Evolutionary conservation across 371 early-diverging fungal species (phyloP).

Genomic region (Mucor ambiguus): DNA sequence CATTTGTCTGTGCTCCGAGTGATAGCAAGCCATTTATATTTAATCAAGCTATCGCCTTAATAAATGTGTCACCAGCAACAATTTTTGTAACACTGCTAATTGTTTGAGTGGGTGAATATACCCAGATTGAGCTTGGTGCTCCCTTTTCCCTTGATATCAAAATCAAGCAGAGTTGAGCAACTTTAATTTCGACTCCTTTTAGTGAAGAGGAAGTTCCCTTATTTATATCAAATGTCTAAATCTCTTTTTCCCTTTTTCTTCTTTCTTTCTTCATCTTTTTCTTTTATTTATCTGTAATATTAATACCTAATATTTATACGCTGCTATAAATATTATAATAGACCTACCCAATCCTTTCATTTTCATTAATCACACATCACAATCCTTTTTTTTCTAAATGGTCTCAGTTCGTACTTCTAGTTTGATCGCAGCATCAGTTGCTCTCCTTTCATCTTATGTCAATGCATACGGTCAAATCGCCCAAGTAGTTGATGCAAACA

Average conservation of each 20-base stretch:
- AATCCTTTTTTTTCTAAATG: not conserved
- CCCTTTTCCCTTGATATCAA: not conserved
- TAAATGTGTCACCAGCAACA: not conserved
- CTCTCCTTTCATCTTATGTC: conserved; percentile 21
- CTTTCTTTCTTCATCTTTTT: not conserved
- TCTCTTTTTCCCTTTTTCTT: conserved; percentile 1
- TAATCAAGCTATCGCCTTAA: not conserved
- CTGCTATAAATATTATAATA: conserved; percentile 1
- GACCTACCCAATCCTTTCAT: conserved; percentile 11
- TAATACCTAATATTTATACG: not conserved
- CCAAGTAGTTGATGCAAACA: conserved; percentile 42
- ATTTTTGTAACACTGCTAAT: conserved; percentile 5
- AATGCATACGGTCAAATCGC: conserved; percentile 38
- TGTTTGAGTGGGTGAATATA: conserved; percentile 7
- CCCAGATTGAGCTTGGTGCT: conserved; percentile 11
- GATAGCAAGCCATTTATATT: conserved; percentile 1
- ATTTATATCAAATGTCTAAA: not conserved
- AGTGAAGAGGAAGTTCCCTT: conserved; percentile 3
- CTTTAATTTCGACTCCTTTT: conserved; percentile 21
- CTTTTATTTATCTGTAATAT: conserved; percentile 1
- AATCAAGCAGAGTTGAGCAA: not conserved
- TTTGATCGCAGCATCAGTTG: conserved; percentile 10
- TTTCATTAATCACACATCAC: not conserved
- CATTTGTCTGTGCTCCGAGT: conserved; percentile 9
- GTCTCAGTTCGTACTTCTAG: conserved; percentile 10